phyloP scores from a whole-genome alignment of 306 rosid species.

The barrel medic (Medicago truncatula) region MtrunA17r5.0-ANR NC_053047.1:40610001-40610500 shows the following conservation, averaged over 20 bases:
- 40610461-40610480: no score
- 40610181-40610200: neutral
- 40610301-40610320: no score
- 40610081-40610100: constrained; percentile 52
- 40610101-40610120: constrained; percentile 51
- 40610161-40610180: constrained; percentile 56
- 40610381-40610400: no score
- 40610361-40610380: no score
- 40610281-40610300: no score
- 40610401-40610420: no score
- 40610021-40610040: constrained; percentile 56
- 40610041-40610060: constrained; percentile 49
- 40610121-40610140: constrained; percentile 68
- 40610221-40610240: neutral
- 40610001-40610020: constrained; percentile 77
- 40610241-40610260: neutral
- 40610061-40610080: constrained; percentile 50
- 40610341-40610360: no score
- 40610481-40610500: no score
- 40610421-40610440: no score
- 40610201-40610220: neutral
- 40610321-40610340: no score
- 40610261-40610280: no score
- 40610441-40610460: no score
- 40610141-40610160: constrained; percentile 90